Evolutionary conservation across 257 asterid species (phyloP), one percentile per base, ranked within the genome.

Genomic region (Primulina tabacum): DNA sequence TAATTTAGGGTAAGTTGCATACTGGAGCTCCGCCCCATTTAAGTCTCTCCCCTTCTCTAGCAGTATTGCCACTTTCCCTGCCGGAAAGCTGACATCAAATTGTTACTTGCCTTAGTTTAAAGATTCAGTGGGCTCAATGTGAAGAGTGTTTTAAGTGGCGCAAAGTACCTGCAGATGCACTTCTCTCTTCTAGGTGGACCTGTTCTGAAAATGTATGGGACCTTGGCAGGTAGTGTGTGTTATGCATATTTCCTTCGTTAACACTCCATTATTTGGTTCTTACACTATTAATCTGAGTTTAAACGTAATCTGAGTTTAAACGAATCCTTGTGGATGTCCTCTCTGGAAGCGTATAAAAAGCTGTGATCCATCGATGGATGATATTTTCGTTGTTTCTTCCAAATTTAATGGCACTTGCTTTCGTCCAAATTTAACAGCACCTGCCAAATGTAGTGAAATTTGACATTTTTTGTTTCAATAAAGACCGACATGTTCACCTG

Each of bases 61-160:
- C 53, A 43, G 6, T 43, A 43, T 11, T 12, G n/a, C n/a, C n/a
- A 43, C 53, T 69, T 75, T 65, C 72, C 75, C 21, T 70, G 70
- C 59, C 57, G 71, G 65, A 65, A 78, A 66, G 68, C 75, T 78
- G 28, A 77, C 73, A 55, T 37, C 67, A 29, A 47, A 60, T 73
- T 69, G 67, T 62, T 72, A 18, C 71, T 60, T 69, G 61, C 69
- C 43, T 37, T 75, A 93, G 99, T 69, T 83, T 71, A 73, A 81
- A 79, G 70, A 72, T 79, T 70, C 96, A 87, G 74, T 93, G 97
- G 96, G 83, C 81, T 78, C 96, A 93, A 53, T 93, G 99, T 70
- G 97, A 93, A 71, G 92, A 89, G 60, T 93, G 99, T 80, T 85
- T 77, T 64, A 90, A 93, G 88, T 90, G 97, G 97, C 97, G 97